Evolutionary conservation across 306 rosid species (phyloP).

Genomic region (Amphicarpaea edgeworthii): DNA sequence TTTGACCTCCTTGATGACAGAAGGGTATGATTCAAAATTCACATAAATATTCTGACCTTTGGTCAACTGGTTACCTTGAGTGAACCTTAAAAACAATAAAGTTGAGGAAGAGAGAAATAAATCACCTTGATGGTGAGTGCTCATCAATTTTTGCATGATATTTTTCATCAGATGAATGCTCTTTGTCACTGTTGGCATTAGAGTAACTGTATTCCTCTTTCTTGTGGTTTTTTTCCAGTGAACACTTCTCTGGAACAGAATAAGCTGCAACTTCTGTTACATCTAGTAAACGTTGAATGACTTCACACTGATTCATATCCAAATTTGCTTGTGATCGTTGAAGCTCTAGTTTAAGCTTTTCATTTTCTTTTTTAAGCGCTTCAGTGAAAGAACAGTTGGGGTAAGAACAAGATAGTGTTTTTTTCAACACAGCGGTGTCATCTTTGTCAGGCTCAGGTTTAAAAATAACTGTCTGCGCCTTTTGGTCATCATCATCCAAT

Average conservation of each 20-base stretch:
- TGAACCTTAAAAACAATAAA: background rate
- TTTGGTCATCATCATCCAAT: slow-evolving; percentile 93
- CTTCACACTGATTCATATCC: slow-evolving; percentile 90
- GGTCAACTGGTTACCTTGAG: slow-evolving; percentile 2
- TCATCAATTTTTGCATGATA: slow-evolving; percentile 56
- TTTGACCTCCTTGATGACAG: slow-evolving; percentile 33
- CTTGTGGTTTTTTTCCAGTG: slow-evolving; percentile 64
- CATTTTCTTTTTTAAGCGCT: slow-evolving; percentile 88
- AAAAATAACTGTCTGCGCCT: slow-evolving; percentile 81
- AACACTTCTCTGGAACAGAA: slow-evolving; percentile 65
- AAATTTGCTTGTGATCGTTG: slow-evolving; percentile 83
- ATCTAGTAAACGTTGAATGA: slow-evolving; percentile 87
- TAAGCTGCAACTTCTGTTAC: slow-evolving; percentile 82
- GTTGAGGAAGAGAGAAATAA: slow-evolving; percentile 31
- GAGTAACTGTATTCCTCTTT: slow-evolving; percentile 62
- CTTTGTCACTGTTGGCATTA: slow-evolving; percentile 60
- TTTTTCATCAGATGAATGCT: slow-evolving; percentile 66
- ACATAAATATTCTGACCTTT: slow-evolving; percentile 10
- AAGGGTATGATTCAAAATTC: slow-evolving; percentile 32
- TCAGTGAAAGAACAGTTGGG: slow-evolving; percentile 83
- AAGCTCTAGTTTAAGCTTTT: slow-evolving; percentile 92
- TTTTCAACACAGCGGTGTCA: slow-evolving; percentile 80
- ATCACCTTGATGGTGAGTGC: slow-evolving; percentile 63
- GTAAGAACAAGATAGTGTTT: slow-evolving; percentile 92
- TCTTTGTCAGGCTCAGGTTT: slow-evolving; percentile 82